A percentile compares a stretch with the other conserved stretches of the same genome.
Conservation (phyloP, 1,284 basidiomycete species). For the Thelephora terrestris region DNA sequence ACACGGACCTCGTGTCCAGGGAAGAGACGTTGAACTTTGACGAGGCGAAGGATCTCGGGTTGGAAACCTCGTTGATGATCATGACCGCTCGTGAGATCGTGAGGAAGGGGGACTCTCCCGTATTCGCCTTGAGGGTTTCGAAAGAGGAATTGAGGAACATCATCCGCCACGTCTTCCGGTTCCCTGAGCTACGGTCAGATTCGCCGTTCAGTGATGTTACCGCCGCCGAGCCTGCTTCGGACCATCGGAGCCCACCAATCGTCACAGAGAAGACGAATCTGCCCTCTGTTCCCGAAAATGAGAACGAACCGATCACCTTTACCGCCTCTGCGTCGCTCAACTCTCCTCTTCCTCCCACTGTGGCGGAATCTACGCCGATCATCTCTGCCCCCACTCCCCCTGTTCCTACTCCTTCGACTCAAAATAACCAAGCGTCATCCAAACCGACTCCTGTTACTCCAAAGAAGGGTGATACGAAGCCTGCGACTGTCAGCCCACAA, state of each 20-base stretch:
- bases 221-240: neutral
- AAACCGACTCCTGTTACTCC: no score
- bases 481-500: no score
- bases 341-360: no score
- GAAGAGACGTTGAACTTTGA: slow-evolving; percentile 41
- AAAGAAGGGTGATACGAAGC: no score
- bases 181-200: neutral
- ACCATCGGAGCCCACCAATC: no score
- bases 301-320: neutral
- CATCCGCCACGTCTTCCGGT: slow-evolving; percentile 1
- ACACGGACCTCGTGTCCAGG: slow-evolving; percentile 44
- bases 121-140: neutral
- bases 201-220: neutral
- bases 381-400: no score
- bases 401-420: no score
- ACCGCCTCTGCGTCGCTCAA: no score
- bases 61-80: slow-evolving; percentile 50
- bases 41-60: slow-evolving; percentile 46
- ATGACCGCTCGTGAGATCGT: slow-evolving; percentile 44
- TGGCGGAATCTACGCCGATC: no score
- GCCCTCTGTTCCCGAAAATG: neutral
- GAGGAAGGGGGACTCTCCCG: neutral
- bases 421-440: no score
- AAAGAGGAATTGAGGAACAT: neutral
- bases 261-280: neutral